phyloP scores from a whole-genome alignment of 2,329 filamentous ascomycete genomes.

The Hypoxylon sp. region DNA sequence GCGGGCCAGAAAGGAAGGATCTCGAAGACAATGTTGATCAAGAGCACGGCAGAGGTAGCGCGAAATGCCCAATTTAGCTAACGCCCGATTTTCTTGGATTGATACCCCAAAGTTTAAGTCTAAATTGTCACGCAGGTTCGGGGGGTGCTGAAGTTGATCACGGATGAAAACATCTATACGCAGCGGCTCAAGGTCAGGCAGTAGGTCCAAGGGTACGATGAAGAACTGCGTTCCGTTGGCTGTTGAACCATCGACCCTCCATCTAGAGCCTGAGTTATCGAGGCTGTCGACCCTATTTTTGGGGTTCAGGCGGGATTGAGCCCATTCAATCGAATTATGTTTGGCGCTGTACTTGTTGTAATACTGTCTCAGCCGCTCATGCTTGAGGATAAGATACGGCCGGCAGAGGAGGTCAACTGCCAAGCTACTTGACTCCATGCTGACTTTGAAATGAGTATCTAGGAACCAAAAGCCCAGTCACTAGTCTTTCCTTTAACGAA shows the following conservation, averaged over 20 bases:
- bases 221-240: slow-evolving; percentile 9
- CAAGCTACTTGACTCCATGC: slow-evolving; percentile 1
- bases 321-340: neutral
- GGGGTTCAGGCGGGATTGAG: slow-evolving; percentile 1
- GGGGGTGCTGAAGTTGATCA: slow-evolving; percentile 10
- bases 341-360: neutral
- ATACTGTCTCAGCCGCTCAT: neutral
- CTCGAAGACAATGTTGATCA: slow-evolving; percentile 5
- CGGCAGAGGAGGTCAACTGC: slow-evolving; percentile 3
- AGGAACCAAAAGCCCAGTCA: neutral
- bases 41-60: slow-evolving; percentile 8
- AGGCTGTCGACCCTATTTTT: slow-evolving; percentile 4
- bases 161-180: slow-evolving; percentile 7
- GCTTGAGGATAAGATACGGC: slow-evolving; percentile 5
- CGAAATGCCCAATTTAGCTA: slow-evolving; percentile 9
- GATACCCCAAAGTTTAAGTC: neutral
- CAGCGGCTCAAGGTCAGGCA: neutral
- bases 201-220: neutral
- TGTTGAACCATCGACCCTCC: slow-evolving; percentile 5
- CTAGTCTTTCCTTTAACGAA: neutral
- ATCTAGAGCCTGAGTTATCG: neutral
- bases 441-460: neutral
- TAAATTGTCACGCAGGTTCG: slow-evolving; percentile 1
- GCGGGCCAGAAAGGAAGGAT: neutral
- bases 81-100: slow-evolving; percentile 5